These are phyloP conservation scores for Apiotrichum siamense DNA, from an alignment of 1,284 basidiomycete species.

Conservation along the genomic window DNA sequence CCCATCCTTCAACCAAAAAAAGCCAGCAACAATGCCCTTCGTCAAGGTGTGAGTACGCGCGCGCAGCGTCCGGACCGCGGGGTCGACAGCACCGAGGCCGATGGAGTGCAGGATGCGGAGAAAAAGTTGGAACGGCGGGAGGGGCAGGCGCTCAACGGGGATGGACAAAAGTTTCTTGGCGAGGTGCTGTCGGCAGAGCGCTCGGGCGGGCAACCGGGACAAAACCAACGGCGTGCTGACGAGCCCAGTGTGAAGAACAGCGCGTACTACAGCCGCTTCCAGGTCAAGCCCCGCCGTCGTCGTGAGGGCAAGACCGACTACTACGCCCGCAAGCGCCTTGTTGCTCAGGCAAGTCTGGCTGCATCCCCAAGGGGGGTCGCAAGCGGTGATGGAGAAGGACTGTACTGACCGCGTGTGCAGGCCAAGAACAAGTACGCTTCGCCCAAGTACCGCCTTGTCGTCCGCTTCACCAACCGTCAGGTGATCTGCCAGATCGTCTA, in stretches of 20 bases:
- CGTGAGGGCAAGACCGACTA: conserved; percentile 99
- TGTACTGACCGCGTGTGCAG: too few species aligned
- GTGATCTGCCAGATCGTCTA: conserved; percentile 91
- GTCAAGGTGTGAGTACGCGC: neutral
- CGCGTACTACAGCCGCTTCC: conserved; percentile 66
- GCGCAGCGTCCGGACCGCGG: neutral
- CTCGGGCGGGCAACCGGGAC: neutral
- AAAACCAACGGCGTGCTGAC: neutral
- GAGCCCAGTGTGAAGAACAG: neutral
- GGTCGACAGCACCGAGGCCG: neutral
- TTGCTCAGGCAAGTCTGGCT: conserved; percentile 51
- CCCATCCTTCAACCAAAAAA: neutral
- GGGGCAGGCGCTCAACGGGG: neutral
- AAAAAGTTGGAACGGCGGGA: neutral
- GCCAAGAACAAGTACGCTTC: conserved; percentile 99
- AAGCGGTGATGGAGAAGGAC: too few species aligned
- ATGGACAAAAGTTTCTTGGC: too few species aligned
- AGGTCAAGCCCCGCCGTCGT: conserved; percentile 91
- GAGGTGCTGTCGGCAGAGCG: neutral
- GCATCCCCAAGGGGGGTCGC: too few species aligned
- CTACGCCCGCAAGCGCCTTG: conserved; percentile 85
- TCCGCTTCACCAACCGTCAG: conserved; percentile 93
- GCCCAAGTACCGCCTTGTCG: conserved; percentile 96
- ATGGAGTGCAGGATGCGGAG: neutral
- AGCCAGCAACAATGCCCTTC: neutral